Evolutionary conservation across 2,329 filamentous ascomycete species (phyloP).

Genomic region (Westerdykella sp.): DNA sequence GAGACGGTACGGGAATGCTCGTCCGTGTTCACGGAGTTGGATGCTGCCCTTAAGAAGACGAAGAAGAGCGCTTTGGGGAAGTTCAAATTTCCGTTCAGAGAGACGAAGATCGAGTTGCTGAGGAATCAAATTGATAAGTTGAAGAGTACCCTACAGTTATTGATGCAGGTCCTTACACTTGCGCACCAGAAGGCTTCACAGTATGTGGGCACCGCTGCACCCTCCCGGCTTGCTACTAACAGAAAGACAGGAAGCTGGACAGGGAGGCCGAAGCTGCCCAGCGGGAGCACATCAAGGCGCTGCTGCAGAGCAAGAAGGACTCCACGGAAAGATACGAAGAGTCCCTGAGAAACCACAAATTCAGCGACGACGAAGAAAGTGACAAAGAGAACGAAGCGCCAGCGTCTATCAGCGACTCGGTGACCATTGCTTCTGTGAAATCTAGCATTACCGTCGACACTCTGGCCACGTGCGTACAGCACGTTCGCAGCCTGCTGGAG

Average conservation of each 20-base stretch:
- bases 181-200: slow-evolving; percentile 22
- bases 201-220: slow-evolving; percentile 1
- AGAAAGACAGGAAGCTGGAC: slow-evolving; percentile 11
- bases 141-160: slow-evolving; percentile 25
- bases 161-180: slow-evolving; percentile 25
- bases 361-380: slow-evolving; percentile 10
- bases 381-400: not conserved
- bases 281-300: slow-evolving; percentile 20
- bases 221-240: not conserved
- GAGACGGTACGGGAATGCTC: slow-evolving; percentile 25
- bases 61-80: slow-evolving; percentile 21
- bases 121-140: slow-evolving; percentile 25
- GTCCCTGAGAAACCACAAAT: slow-evolving; percentile 15
- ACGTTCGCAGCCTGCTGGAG: slow-evolving; percentile 17
- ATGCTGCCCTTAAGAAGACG: slow-evolving; percentile 19
- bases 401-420: not conserved
- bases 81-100: slow-evolving; percentile 25
- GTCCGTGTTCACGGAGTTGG: slow-evolving; percentile 20
- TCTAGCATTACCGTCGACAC: slow-evolving; percentile 16
- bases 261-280: slow-evolving; percentile 20
- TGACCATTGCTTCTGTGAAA: slow-evolving; percentile 7
- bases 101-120: slow-evolving; percentile 25
- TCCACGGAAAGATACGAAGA: slow-evolving; percentile 22
- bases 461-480: slow-evolving; percentile 19
- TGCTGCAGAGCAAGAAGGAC: slow-evolving; percentile 19